Evolutionary conservation across 306 rosid species (phyloP), one percentile per base, ranked within the genome.

Genomic region (Astragalus membranaceus): DNA sequence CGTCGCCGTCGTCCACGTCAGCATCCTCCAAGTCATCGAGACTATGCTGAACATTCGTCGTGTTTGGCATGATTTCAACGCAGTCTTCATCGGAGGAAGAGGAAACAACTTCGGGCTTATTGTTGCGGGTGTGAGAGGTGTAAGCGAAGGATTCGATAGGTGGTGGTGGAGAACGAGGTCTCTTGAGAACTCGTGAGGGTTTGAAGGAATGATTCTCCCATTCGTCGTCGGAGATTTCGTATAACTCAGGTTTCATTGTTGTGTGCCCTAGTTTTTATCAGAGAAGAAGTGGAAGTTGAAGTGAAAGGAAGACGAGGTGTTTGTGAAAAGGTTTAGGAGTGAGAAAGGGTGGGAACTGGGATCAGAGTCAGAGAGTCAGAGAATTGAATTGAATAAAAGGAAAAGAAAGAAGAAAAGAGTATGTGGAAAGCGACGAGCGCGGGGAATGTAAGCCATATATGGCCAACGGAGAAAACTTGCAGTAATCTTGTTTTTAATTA

Each of bases 151-250:
- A 90, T 65, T 92, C 96, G 29, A 92, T 88, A 0, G 92, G 86
- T 6, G 93, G 91, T 1, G 95, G 96, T 10, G 84, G 23, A 3
- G 82, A 52, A 61, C 75, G 79, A 2, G 85, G 49, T 9, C 81
- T 76, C 26, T 74, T 80, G 52, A 90, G 83, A 39, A 88, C 86
- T 2, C 87, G 96, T 0, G 97, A 94, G 73, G 98, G 96, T 66
- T 94, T 84, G 78, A 94, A 94, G 75, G 92, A 75, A 68, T 88
- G 98, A 3, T 81, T 82, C 3, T 84, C 88, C 98, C 98, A 94
- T 82, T 94, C 97, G 51, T 87, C 97, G 81, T 94, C 98, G 56
- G 97, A 94, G 81, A 94, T 85, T 90, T 94, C 96, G 53, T 88
- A 85, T 72, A 80, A 83, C 1, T 80, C 85, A 30, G 95, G 97